Base-by-base conservation (phyloP, 169 alveolate genomes). In the Eimeria necatrix region DNA sequence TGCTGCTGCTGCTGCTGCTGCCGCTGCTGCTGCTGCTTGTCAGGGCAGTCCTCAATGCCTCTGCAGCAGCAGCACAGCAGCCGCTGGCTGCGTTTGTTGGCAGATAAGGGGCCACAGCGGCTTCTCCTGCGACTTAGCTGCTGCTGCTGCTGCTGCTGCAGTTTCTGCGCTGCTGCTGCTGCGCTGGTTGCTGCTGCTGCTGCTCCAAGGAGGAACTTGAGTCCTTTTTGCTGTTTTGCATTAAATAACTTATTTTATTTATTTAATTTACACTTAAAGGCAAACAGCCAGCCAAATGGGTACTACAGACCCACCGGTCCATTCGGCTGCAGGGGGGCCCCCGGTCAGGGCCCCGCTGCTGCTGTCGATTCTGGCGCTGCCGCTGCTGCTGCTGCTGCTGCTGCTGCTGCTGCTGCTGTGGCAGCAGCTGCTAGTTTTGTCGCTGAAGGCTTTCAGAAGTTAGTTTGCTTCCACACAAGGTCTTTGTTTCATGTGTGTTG, bases 371-470 rank as follows among this genome's bases (percentile, higher is more conserved):
- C 73, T n/a, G 73, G 24, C n/a, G 73, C 41, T 61, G 41, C n/a
- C n/a, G 73, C 73, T 61, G 73, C 73, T 61, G n/a, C n/a, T 61
- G 73, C 73, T 61, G 73, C 3, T 61, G 73, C 73, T 3, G 73
- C 73, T 61, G 73, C 73, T 61, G 68, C 68, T 56, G 68, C 68
- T 56, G 68, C 68, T 14, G 68, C 18, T 56, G 68, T 56, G 68
- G 10, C 18, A 20, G 73, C 73, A 18, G 24, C 73, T 61, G 73
- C 73, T 61, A 26, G 41, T 61, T 0, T 16, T 61, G 73, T 26
- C n/a, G n/a, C n/a, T 8, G n/a, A 61, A 61, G 73, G 73, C 73
- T 7, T 10, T 20, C 73, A 61, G n/a, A 5, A 3, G n/a, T 61
- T 61, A 5, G 8, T n/a, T 61, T 61, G 0, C 73, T 20, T 10